Evolutionary conservation across 2,329 filamentous ascomycete species (phyloP), one percentile per base, ranked within the genome.

Genomic region (Aspergillus caelatus): DNA sequence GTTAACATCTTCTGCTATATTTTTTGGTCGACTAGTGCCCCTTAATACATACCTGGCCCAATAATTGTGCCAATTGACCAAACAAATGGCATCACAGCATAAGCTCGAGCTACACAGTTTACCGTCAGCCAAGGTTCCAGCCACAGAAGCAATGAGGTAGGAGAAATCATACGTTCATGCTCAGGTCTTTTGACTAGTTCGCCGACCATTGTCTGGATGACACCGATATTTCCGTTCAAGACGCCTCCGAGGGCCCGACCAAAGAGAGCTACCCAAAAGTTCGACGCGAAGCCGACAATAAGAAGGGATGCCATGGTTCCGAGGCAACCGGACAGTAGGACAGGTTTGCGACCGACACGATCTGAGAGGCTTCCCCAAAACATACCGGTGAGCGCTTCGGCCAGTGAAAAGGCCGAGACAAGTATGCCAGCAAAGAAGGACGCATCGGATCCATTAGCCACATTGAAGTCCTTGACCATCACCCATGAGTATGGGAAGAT

Each of bases 401-500:
- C 91, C 65, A 93, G 86, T 66, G 91, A 91, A 80, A 93, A 96
- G 71, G 93, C 89, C 14, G 93, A 94, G 70, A 96, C 93, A 76
- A 96, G 88, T 68, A 95, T 83, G 57, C 94, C 94, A 34, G 94
- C 91, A 79, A 96, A 96, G 80, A 92, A 94, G 43, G 89, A 96
- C 65, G 92, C 91, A 87, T 94, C 87, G 79, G 86, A 82, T 69
- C 88, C 86, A 70, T 87, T 85, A 66, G 90, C 91, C 70, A 94
- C 84, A 46, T 91, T 74, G 78, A 93, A 93, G 70, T 88, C 84
- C 78, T 91, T 91, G 69, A 94, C 89, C 70, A 94, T 88, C 64
- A 90, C 86, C 91, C 91, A 96, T 64, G 92, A 92, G 78, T 97
- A 97, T 23, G 94, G 94, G 72, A 94, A 96, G 78, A 97, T 95